Evolutionary conservation across 83 land plant species (phyloP), one percentile per base, ranked within the genome.

Genomic region (Diphasiastrum complanatum): DNA sequence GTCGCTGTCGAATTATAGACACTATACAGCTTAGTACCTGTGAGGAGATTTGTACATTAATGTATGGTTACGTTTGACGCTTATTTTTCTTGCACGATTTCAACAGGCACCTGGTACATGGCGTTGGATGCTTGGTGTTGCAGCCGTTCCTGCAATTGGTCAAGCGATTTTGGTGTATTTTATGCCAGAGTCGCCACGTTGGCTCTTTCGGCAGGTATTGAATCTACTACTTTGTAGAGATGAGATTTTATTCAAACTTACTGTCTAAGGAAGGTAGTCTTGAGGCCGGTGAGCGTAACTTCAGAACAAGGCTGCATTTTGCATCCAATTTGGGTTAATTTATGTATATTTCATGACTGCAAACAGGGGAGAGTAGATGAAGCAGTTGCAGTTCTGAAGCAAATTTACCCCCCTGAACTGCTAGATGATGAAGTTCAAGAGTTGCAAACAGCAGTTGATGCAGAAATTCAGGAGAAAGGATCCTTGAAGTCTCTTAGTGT

Each of bases 81-180:
- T n/a, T n/a, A n/a, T n/a, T n/a, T n/a, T n/a, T n/a, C n/a, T n/a
- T 50, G 22, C 20, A 1, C 38, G 47, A 51, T n/a, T 5, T 34
- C 5, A 12, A 11, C 63, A 86, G 91, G 81, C 75, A 29, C 89
- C 89, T 22, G 90, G 92, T 33, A 84, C 90, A 0, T 87, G 90
- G 92, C 57, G 90, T 5, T 87, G 92, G 92, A 87, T 87, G 92
- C 83, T 87, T 66, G 92, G 92, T 28, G 76, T 87, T 25, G 85
- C 92, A 4, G 92, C 75, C 16, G 2, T 87, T 45, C 92, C 92
- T 26, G 90, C 92, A 43, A 14, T 87, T 12, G 11, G 85, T 12
- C 91, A 87, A 49, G 79, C 81, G 41, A 2, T 79, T 0, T 33
- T 86, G 33, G 76, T 86, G 84, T n/a, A 70, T 10, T 65, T 45